Evolutionary conservation across 495 filamentous ascomycete genomes (phyloP).

Genomic region (Xylaria curta): DNA sequence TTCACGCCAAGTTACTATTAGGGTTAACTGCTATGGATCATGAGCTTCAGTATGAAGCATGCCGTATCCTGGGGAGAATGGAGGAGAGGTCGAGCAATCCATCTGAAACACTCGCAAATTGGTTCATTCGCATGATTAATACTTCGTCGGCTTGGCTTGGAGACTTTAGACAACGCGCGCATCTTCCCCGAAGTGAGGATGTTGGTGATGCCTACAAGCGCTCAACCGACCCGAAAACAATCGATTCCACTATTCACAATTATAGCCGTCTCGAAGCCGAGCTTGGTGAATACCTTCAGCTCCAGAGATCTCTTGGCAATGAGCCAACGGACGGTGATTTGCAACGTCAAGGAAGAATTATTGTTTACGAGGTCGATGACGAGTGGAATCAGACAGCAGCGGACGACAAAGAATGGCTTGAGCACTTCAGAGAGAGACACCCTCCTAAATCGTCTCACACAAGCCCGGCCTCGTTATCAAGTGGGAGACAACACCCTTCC

Average conservation of each 20-base stretch:
- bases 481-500: not conserved
- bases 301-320: slow-evolving; percentile 55
- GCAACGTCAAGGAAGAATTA: slow-evolving; percentile 66
- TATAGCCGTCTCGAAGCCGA: slow-evolving; percentile 63
- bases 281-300: slow-evolving; percentile 61
- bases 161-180: slow-evolving; percentile 54
- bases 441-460: slow-evolving; percentile 13
- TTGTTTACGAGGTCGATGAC: slow-evolving; percentile 70
- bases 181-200: slow-evolving; percentile 58
- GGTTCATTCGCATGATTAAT: slow-evolving; percentile 54
- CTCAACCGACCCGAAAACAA: slow-evolving; percentile 56
- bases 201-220: slow-evolving; percentile 49
- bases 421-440: slow-evolving; percentile 51
- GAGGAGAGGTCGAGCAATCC: slow-evolving; percentile 52
- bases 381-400: slow-evolving; percentile 76
- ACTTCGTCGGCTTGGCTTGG: slow-evolving; percentile 53
- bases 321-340: slow-evolving; percentile 66
- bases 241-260: slow-evolving; percentile 61
- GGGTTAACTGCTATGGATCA: slow-evolving; percentile 60
- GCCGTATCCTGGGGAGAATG: slow-evolving; percentile 55
- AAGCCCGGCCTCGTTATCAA: slow-evolving; percentile 25
- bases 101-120: slow-evolving; percentile 53
- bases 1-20: slow-evolving; percentile 53
- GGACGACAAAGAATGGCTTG: slow-evolving; percentile 68
- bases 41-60: slow-evolving; percentile 59